These are phyloP conservation scores for Flueggea neowawraea DNA, from an alignment of 441 rosid species.

Conservation along the genomic window DNA sequence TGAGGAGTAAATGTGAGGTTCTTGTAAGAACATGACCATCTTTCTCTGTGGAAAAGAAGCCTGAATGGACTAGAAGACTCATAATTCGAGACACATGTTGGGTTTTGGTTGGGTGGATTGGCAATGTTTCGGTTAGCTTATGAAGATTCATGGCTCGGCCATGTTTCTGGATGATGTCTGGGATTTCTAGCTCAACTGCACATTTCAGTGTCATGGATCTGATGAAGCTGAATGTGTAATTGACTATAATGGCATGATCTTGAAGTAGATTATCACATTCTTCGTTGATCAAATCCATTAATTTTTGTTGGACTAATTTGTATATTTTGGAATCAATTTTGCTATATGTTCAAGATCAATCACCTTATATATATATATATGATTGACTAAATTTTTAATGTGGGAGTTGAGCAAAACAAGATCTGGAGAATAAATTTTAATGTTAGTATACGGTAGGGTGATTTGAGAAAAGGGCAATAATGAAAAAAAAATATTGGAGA, in stretches of 20 bases:
- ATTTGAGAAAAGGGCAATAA: no score
- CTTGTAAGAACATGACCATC: constrained; percentile 13
- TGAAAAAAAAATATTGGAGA: no score
- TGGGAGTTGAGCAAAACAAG: no score
- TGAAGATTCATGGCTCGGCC: constrained; percentile 21
- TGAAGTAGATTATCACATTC: neutral
- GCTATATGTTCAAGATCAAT: no score
- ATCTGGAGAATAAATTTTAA: no score
- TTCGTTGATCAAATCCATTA: no score
- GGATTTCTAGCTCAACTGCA: constrained; percentile 16
- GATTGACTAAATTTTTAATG: no score
- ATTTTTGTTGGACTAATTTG: no score
- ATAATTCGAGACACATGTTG: constrained; percentile 15
- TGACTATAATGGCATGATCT: constrained; percentile 18
- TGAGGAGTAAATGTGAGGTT: constrained; percentile 16
- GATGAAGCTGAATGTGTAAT: constrained; percentile 18
- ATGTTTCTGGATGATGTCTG: constrained; percentile 17
- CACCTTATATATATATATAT: no score
- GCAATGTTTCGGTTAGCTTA: constrained; percentile 6
- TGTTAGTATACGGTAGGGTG: no score
- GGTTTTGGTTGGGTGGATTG: constrained; percentile 11
- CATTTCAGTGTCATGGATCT: constrained; percentile 18
- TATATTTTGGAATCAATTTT: no score
- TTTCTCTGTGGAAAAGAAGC: constrained; percentile 15
- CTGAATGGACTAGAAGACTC: constrained; percentile 19